phyloP scores from a whole-genome alignment of 2,329 filamentous ascomycete genomes.

The Fusarium sp. region DNA sequence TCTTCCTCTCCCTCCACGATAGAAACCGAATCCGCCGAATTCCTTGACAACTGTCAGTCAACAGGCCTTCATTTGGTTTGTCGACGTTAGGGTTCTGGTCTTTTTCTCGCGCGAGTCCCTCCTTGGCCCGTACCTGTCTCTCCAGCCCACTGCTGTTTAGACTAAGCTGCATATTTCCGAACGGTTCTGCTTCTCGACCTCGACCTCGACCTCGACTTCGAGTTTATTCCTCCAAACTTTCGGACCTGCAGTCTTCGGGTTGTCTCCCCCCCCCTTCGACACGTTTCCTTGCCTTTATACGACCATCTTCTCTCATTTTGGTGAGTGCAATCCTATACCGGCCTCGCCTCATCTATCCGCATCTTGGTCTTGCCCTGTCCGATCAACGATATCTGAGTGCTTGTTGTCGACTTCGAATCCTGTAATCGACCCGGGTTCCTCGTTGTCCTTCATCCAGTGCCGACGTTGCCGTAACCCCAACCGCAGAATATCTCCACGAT shows the following conservation, averaged over 20 bases:
- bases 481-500: neutral
- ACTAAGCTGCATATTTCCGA: slow-evolving; percentile 40
- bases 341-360: neutral
- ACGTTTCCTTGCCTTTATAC: slow-evolving; percentile 29
- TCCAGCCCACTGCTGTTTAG: slow-evolving; percentile 49
- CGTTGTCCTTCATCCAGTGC: neutral
- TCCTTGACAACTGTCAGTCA: slow-evolving; percentile 53
- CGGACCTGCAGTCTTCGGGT: slow-evolving; percentile 37
- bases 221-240: slow-evolving; percentile 34
- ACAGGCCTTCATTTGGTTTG: slow-evolving; percentile 52
- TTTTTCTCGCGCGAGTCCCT: slow-evolving; percentile 53
- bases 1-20: slow-evolving; percentile 49
- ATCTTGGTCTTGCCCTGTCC: neutral
- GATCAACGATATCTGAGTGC: slow-evolving; percentile 4
- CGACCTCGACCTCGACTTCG: neutral
- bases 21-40: slow-evolving; percentile 57
- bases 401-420: neutral
- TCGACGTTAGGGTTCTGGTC: slow-evolving; percentile 53
- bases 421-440: neutral
- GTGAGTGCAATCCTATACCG: slow-evolving; percentile 33
- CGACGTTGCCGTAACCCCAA: neutral
- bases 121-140: slow-evolving; percentile 48
- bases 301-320: slow-evolving; percentile 40
- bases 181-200: slow-evolving; percentile 18
- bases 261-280: slow-evolving; percentile 22